Conservation (phyloP, 805 yeast genomes). For the Schwanniomyces yamadae region DNA sequence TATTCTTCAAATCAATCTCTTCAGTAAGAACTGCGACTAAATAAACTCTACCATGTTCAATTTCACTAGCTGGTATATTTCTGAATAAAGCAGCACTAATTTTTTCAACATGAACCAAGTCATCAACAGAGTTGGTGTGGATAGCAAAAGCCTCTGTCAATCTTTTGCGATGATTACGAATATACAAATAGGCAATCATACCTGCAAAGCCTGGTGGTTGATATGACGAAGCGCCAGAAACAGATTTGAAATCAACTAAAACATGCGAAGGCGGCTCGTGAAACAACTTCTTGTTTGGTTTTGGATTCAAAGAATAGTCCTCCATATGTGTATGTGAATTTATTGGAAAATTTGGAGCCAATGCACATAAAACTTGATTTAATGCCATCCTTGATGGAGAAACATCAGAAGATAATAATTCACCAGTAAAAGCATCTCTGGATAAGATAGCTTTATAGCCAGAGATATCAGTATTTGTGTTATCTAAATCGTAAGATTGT, state of each 20-base stretch:
- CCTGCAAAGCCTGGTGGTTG: slow-evolving; percentile 69
- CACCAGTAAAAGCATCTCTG: slow-evolving; percentile 60
- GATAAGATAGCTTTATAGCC: slow-evolving; percentile 70
- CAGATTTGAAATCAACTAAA: slow-evolving; percentile 73
- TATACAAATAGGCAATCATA: slow-evolving; percentile 68
- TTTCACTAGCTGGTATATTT: slow-evolving; percentile 68
- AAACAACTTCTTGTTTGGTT: slow-evolving; percentile 45
- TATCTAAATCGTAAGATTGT: slow-evolving; percentile 39
- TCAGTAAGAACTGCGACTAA: slow-evolving; percentile 77
- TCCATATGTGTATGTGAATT: slow-evolving; percentile 29
- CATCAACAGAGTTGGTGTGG: slow-evolving; percentile 57
- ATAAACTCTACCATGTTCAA: slow-evolving; percentile 63
- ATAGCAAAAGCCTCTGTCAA: slow-evolving; percentile 81
- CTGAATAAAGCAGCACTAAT: slow-evolving; percentile 78
- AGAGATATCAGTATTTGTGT: slow-evolving; percentile 47
- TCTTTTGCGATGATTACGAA: slow-evolving; percentile 61
- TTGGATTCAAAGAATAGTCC: slow-evolving; percentile 43
- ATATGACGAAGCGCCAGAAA: slow-evolving; percentile 54
- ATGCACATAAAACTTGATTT: slow-evolving; percentile 67
- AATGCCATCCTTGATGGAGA: slow-evolving; percentile 61
- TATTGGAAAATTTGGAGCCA: slow-evolving; percentile 70
- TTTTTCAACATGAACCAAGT: slow-evolving; percentile 56
- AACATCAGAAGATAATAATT: slow-evolving; percentile 42
- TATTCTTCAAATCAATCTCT: slow-evolving; percentile 47
- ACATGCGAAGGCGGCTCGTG: slow-evolving; percentile 62